Percentiles rank a stretch among this genome's conserved stretches.
Conservation (phyloP, 805 yeast genomes). For the Kazachstania taianensis region DNA sequence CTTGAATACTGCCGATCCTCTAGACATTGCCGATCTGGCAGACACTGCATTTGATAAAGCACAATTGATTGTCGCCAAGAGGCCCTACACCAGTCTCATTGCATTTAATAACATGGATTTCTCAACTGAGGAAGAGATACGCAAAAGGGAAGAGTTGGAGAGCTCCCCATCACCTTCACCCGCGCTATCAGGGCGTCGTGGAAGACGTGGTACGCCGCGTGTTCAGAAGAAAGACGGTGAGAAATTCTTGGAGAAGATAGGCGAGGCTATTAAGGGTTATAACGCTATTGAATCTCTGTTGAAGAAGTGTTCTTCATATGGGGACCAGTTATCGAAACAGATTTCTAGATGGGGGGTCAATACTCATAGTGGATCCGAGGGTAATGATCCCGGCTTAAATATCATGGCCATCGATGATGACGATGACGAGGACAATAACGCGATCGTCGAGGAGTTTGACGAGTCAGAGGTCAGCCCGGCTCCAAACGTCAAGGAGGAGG, state of each 20-base stretch:
- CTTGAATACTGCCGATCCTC: constrained; percentile 62
- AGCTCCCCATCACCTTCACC: constrained; percentile 1
- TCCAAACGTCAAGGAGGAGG: constrained; percentile 8
- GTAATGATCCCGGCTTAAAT: constrained; percentile 7
- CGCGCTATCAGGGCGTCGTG: constrained; percentile 14
- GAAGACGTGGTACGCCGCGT: constrained; percentile 29
- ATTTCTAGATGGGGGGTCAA: constrained; percentile 86
- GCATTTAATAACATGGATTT: constrained; percentile 52
- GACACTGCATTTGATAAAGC: constrained; percentile 61
- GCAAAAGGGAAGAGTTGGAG: constrained; percentile 14
- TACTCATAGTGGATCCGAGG: not conserved
- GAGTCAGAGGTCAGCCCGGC: constrained; percentile 19
- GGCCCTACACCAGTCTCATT: constrained; percentile 61
- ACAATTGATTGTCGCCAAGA: constrained; percentile 43
- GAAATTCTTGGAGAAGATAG: constrained; percentile 59
- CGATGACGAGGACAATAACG: constrained; percentile 24
- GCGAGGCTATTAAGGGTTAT: constrained; percentile 70
- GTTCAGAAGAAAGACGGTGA: constrained; percentile 57
- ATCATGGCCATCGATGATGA: constrained; percentile 21
- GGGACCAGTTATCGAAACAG: constrained; percentile 57
- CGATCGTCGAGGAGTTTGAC: constrained; percentile 25
- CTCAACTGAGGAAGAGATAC: constrained; percentile 26
- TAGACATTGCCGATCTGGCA: constrained; percentile 74
- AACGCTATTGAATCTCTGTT: constrained; percentile 92
- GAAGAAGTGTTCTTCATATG: constrained; percentile 69